Evolutionary conservation across 2,329 filamentous ascomycete genomes (phyloP).

Genomic region (Scedosporium boydii): DNA sequence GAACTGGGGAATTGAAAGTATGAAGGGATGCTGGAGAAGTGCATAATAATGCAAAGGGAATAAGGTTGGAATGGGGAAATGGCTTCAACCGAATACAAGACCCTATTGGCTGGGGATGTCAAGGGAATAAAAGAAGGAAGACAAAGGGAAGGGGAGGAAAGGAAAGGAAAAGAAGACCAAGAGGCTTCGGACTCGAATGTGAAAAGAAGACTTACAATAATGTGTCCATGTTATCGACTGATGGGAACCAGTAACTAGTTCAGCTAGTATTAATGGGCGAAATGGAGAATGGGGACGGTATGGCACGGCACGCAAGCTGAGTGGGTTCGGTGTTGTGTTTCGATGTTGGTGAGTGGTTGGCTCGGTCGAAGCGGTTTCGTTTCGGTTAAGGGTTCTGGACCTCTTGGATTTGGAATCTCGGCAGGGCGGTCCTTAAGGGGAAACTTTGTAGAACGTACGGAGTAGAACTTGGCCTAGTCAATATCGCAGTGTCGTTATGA

Average conservation of each 20-base stretch:
- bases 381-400: neutral
- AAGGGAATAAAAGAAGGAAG: neutral
- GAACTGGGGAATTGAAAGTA: neutral
- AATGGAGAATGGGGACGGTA: neutral
- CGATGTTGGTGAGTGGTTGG: neutral
- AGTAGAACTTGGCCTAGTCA: neutral
- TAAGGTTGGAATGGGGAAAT: neutral
- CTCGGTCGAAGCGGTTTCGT: neutral
- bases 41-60: neutral
- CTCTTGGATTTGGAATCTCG: neutral
- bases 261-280: neutral
- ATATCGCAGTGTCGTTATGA: neutral
- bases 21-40: neutral
- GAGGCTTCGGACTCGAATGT: neutral
- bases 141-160: neutral
- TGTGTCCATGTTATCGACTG: constrained; percentile 10
- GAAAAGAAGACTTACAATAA: constrained; percentile 10
- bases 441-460: neutral
- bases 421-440: neutral
- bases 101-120: constrained; percentile 1
- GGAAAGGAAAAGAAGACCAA: neutral
- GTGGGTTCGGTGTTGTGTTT: neutral
- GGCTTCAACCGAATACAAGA: neutral
- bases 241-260: neutral
- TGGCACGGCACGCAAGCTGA: neutral